Base-by-base conservation (phyloP, 2,329 filamentous ascomycete species). In the Aureobasidium uvarum region DNA sequence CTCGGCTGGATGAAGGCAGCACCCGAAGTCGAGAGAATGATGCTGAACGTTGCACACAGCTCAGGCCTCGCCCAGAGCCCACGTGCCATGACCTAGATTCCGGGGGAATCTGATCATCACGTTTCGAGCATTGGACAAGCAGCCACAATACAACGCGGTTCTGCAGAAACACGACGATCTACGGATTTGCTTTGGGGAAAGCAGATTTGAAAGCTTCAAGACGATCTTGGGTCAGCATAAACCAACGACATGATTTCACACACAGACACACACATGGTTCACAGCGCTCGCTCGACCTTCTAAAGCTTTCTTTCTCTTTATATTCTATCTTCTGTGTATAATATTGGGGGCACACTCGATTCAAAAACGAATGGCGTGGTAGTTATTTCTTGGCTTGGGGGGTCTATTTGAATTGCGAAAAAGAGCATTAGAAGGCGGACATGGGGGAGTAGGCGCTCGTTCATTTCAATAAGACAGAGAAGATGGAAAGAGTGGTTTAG, bases 1-100 rank as follows among this genome's bases (percentile, higher is more conserved):
- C 83, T 96, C 70, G 90, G 91, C 31, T 97, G 96, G 72, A 90
- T 98, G 78, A 96, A 96, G 81, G 85, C 89, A 70, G 86, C 89
- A 70, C 92, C 92, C 69, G 92, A 97, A 82, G 92, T 96, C 8
- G 73, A 75, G 69, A 70, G 70, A 51, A 74, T 77, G 72, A 66
- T 77, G 59, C 62, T 70, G 52, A 71, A 68, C 23, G 67, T 76
- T 52, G 71, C 71, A 20, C 64, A 65, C 52, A 65, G 52, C 46
- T 58, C 52, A 16, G 54, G 54, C 33, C 41, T 65, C 3, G 43
- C 64, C 23, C 64, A 65, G 55, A 65, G 64, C n/a, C 64, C 64
- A 10, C 52, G 55, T 45, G 52, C 36, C n/a, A 59, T 65, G 64
- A 45, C 46, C 18, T 65, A 65, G 54, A 54, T 54, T 63, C 45